Percentiles rank a stretch among this genome's conserved stretches.
Conservation (phyloP, 495 filamentous ascomycete species). For the Podospora pseudoanserina region DNA sequence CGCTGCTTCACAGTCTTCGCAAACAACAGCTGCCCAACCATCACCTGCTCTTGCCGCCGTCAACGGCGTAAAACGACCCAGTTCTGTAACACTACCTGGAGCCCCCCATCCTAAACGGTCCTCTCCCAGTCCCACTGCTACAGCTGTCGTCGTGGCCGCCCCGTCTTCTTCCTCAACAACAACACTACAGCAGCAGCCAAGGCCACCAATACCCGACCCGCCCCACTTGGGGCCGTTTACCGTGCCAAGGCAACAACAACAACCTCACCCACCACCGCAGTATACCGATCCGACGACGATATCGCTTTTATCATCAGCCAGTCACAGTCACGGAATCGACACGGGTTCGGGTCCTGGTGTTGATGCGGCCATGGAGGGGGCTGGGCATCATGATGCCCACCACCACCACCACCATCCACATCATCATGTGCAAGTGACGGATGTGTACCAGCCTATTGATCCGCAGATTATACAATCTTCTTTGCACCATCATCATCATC, state of each 20-base stretch:
- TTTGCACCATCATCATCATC: constrained; percentile 17
- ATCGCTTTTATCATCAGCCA: constrained; percentile 27
- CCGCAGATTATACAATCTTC: constrained; percentile 48
- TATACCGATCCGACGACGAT: constrained; percentile 37
- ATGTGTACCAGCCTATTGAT: constrained; percentile 47
- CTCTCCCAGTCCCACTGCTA: constrained; percentile 25
- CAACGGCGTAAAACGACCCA: constrained; percentile 30
- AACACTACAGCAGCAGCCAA: constrained; percentile 1
- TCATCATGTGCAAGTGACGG: constrained; percentile 11
- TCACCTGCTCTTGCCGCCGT: not conserved
- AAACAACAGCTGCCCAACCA: not conserved
- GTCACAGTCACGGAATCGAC: constrained; percentile 14
- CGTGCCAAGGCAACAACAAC: constrained; percentile 29
- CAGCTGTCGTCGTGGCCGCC: not conserved
- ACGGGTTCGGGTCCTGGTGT: not conserved
- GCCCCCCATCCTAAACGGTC: constrained; percentile 30
- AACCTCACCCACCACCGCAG: constrained; percentile 11
- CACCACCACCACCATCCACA: constrained; percentile 19
- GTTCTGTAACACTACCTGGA: constrained; percentile 13
- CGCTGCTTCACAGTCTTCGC: constrained; percentile 2
- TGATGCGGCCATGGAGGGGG: constrained; percentile 13
- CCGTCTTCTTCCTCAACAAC: constrained; percentile 27
- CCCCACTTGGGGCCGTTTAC: constrained; percentile 25
- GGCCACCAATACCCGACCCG: constrained; percentile 10
- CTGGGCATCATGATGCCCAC: constrained; percentile 16